Percentiles rank a stretch among this genome's conserved stretches.
phyloP scores from a whole-genome alignment of 2,329 filamentous ascomycete genomes.

The Ilyonectria destructans region DNA sequence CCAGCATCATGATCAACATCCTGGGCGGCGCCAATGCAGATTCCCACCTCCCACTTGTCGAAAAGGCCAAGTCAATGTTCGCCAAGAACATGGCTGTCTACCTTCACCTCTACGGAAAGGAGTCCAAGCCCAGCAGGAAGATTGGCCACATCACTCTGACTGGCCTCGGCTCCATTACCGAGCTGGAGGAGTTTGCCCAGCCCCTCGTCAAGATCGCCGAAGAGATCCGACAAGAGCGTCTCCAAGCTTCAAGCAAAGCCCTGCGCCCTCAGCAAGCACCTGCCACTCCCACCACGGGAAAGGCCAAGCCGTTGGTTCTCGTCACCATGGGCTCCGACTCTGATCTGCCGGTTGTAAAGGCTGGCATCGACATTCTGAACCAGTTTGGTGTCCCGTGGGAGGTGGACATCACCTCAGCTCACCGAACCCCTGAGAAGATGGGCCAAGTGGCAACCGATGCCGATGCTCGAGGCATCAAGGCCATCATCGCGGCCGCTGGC shows the following conservation, averaged over 20 bases:
- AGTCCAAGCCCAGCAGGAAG: constrained; percentile 89
- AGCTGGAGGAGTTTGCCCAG: constrained; percentile 72
- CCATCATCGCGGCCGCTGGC: constrained; percentile 83
- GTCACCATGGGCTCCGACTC: constrained; percentile 91
- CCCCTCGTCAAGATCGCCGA: constrained; percentile 79
- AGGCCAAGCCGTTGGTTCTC: constrained; percentile 72
- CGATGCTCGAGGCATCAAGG: constrained; percentile 76
- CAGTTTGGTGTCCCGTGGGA: constrained; percentile 82
- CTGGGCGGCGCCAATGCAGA: constrained; percentile 78
- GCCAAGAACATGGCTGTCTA: constrained; percentile 65
- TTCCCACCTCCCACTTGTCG: constrained; percentile 71
- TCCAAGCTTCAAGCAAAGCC: constrained; percentile 58
- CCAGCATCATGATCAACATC: constrained; percentile 86
- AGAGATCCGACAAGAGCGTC: constrained; percentile 69
- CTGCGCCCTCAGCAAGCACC: constrained; percentile 52
- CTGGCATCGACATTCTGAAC: constrained; percentile 77
- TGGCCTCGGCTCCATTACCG: constrained; percentile 76
- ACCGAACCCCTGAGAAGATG: constrained; percentile 82
- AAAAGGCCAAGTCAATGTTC: constrained; percentile 62
- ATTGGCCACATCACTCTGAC: constrained; percentile 95
- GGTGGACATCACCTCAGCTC: constrained; percentile 84
- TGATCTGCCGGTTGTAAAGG: constrained; percentile 78
- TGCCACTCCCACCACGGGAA: constrained; percentile 34
- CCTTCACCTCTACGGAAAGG: constrained; percentile 94
- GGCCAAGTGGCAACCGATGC: constrained; percentile 76